Evolutionary conservation across 164 flowering plant genomes (phyloP).

Genomic region (Brasenia schreberi): DNA sequence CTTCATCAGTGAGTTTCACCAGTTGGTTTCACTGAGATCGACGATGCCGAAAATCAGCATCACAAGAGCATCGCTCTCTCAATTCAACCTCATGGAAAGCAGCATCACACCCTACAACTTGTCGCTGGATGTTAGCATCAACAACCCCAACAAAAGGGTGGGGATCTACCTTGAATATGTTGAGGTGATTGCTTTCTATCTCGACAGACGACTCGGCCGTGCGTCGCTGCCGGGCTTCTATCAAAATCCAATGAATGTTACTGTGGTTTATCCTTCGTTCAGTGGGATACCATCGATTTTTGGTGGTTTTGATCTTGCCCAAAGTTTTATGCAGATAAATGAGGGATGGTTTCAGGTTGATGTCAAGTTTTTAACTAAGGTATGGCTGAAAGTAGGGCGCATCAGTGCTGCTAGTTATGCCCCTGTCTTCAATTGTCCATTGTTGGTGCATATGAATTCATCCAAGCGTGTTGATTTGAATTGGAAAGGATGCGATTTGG

Average conservation of each 20-base stretch:
- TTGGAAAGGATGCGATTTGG: too few species aligned
- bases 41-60: not conserved
- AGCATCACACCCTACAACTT: not conserved
- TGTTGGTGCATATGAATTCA: too few species aligned
- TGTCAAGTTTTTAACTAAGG: too few species aligned
- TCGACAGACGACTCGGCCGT: constrained; percentile 6
- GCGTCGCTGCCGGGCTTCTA: constrained; percentile 15
- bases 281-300: constrained; percentile 2
- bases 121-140: not conserved
- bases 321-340: too few species aligned
- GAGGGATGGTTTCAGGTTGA: too few species aligned
- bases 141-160: constrained; percentile 24
- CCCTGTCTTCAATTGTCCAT: too few species aligned
- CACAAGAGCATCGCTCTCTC: not conserved
- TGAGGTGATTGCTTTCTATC: constrained; percentile 17
- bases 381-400: too few species aligned
- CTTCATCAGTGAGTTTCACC: not conserved
- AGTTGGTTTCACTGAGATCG: not conserved
- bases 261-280: constrained; percentile 10
- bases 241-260: constrained; percentile 25
- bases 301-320: too few species aligned
- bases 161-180: constrained; percentile 24
- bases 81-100: not conserved
- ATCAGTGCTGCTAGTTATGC: too few species aligned
- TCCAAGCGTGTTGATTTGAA: too few species aligned